Percentiles rank a stretch among this genome's conserved stretches.
Evolutionary conservation across 371 early-diverging fungal genomes (phyloP).

Genomic region (Apophysomyces trapeziformis): DNA sequence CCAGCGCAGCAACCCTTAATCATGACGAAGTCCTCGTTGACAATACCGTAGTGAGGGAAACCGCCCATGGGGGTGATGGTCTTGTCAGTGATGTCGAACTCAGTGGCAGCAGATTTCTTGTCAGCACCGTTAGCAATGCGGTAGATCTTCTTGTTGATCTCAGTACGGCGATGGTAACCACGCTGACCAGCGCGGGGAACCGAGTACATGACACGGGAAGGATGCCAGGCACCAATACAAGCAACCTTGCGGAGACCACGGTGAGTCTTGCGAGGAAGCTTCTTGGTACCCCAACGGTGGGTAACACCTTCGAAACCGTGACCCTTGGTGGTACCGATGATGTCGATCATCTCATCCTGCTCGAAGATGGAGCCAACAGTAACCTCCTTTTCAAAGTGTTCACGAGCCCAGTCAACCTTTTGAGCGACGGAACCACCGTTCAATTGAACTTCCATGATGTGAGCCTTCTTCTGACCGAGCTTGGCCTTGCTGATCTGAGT

Average conservation of each 20-base stretch:
- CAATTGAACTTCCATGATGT: conserved; percentile 99
- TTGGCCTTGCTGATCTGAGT: conserved; percentile 97
- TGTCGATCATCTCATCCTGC: conserved; percentile 99
- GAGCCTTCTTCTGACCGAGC: conserved; percentile 98
- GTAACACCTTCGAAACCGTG: conserved; percentile 99
- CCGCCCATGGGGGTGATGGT: conserved; percentile 99
- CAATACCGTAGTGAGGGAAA: conserved; percentile 99
- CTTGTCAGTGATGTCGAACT: conserved; percentile 98
- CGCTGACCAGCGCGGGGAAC: conserved; percentile 99
- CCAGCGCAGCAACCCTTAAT: conserved; percentile 99
- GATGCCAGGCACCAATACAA: conserved; percentile 99
- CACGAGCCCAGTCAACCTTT: conserved; percentile 98
- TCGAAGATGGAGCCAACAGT: conserved; percentile 90
- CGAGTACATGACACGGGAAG: conserved; percentile 99
- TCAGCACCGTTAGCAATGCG: conserved; percentile 95
- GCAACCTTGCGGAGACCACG: conserved; percentile 99
- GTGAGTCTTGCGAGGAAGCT: conserved; percentile 99
- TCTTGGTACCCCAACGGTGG: conserved; percentile 99
- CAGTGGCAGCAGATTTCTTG: conserved; percentile 89
- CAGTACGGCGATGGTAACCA: conserved; percentile 99
- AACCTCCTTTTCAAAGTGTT: conserved; percentile 98
- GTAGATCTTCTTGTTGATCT: conserved; percentile 99
- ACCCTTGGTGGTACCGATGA: conserved; percentile 99
- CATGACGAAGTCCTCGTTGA: conserved; percentile 98
- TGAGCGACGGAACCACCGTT: conserved; percentile 99